Conservation (phyloP, 768 basidiomycete species). For the Termitomyces sp. region DNA sequence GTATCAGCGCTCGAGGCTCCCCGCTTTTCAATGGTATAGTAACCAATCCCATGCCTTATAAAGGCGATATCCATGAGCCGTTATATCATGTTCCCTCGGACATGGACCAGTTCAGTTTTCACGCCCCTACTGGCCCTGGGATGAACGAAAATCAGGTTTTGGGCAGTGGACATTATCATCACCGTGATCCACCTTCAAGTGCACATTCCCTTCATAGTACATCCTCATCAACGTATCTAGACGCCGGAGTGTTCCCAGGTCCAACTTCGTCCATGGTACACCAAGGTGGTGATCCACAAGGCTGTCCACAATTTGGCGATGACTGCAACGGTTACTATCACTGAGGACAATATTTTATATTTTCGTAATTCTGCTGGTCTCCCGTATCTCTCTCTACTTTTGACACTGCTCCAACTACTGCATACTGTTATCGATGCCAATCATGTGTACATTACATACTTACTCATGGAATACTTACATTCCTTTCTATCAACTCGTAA, state of each 20-base stretch:
- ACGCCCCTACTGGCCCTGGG: constrained; percentile 26
- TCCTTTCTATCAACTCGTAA: constrained; percentile 1
- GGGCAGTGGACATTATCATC: constrained; percentile 23
- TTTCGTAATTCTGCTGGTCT: background rate
- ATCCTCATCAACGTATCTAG: constrained; percentile 14
- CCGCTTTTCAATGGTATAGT: constrained; percentile 34
- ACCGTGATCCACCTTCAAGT: constrained; percentile 20
- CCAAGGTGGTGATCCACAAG: constrained; percentile 28
- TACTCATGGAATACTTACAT: constrained; percentile 7
- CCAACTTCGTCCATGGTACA: constrained; percentile 24
- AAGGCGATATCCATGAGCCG: constrained; percentile 30
- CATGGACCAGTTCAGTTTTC: constrained; percentile 48
- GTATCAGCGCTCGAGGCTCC: constrained; percentile 35
- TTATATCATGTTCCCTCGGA: constrained; percentile 38
- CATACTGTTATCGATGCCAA: constrained; percentile 2
- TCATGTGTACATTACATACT: constrained; percentile 12
- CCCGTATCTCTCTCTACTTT: background rate
- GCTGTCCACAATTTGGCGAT: constrained; percentile 40
- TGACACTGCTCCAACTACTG: background rate
- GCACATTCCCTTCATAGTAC: constrained; percentile 18
- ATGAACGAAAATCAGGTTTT: constrained; percentile 23
- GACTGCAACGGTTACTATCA: constrained; percentile 32
- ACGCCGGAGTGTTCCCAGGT: constrained; percentile 17
- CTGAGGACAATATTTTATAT: constrained; percentile 12
- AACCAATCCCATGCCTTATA: constrained; percentile 20